Base-by-base conservation (phyloP, 2,329 filamentous ascomycete species). In the Aspergillus persii region DNA sequence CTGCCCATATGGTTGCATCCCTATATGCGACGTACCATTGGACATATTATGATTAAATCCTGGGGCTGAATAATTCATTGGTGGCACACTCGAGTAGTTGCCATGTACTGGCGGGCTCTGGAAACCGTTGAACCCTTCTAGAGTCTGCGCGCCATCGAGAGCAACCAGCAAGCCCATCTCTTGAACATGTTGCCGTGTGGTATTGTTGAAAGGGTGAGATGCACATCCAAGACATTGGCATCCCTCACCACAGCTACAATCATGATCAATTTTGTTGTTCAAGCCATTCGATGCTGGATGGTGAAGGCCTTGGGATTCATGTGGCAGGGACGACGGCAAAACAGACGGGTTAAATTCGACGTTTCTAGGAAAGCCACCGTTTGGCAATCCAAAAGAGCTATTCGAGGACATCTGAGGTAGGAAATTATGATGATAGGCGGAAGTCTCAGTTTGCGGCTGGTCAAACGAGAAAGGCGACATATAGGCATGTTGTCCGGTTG, bases 161-260 rank as follows among this genome's bases (percentile, higher is more conserved):
- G 73, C 69, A 63, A 80, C 75, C 61, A 79, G 69, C 41, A 71
- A 70, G 48, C 78, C 77, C 76, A 80, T 79, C 63, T 78, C 75
- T 62, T 78, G 76, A 41, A 81, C 76, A 61, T 77, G 75, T 52
- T 79, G 73, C 54, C 74, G 69, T 1, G 79, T 81, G 9, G 77
- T 77, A 30, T 72, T 72, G 61, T 81, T 81, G 62, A 75, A 81
- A 2, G 79, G 79, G 64, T 81, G 79, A 41, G 74, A 69, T 15
- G 76, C 74, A 65, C 79, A 81, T 15, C 76, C 79, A 31, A 80
- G 62, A 62, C 79, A 81, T 61, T 80, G 73, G 57, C 79, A 81
- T 6, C 70, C 70, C 52, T 79, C 75, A 26, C 79, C 79, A 61
- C 79, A 81, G 47, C 67, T 69, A 59, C 79, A 81, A 8, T 72